These are phyloP conservation scores for Anisogramma anomala DNA, from an alignment of 2,329 filamentous ascomycete genomes.

Conservation along the genomic window DNA sequence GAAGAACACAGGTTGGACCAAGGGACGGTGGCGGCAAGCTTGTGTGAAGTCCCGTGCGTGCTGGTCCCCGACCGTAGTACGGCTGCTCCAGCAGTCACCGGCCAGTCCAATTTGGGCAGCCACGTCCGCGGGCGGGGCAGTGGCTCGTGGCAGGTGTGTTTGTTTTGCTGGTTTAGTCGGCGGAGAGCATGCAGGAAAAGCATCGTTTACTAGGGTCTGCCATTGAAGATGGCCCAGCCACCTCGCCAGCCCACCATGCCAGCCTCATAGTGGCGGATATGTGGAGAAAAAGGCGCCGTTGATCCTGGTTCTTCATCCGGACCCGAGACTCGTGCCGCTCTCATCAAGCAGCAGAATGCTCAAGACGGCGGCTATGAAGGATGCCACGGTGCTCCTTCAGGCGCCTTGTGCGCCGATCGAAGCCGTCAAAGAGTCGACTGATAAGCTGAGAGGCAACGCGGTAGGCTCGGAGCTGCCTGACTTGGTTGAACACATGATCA, in stretches of 20 bases:
- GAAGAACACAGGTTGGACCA: not conserved
- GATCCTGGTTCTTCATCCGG: too few relatives aligned
- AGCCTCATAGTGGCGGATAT: not conserved
- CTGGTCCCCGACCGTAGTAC: not conserved
- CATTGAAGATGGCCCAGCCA: too few relatives aligned
- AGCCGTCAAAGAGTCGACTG: not conserved
- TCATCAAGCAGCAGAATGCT: too few relatives aligned
- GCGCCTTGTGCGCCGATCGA: not conserved
- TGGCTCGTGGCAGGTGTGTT: slow-evolving; percentile 7
- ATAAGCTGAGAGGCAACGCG: not conserved
- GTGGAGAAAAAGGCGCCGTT: too few relatives aligned
- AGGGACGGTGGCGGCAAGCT: not conserved
- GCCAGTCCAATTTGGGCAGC: slow-evolving; percentile 3
- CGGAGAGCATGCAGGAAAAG: not conserved
- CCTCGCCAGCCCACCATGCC: too few relatives aligned
- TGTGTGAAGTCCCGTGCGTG: too few relatives aligned
- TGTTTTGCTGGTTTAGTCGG: not conserved
- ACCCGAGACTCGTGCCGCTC: too few relatives aligned
- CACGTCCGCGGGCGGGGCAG: not conserved
- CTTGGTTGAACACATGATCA: slow-evolving; percentile 5
- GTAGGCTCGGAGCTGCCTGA: not conserved
- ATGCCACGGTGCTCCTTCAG: not conserved
- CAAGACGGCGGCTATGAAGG: not conserved
- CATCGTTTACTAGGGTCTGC: not conserved
- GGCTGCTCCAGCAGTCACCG: not conserved